Conservation (phyloP, 106 monocot species). For the Triglochin maritima region DNA sequence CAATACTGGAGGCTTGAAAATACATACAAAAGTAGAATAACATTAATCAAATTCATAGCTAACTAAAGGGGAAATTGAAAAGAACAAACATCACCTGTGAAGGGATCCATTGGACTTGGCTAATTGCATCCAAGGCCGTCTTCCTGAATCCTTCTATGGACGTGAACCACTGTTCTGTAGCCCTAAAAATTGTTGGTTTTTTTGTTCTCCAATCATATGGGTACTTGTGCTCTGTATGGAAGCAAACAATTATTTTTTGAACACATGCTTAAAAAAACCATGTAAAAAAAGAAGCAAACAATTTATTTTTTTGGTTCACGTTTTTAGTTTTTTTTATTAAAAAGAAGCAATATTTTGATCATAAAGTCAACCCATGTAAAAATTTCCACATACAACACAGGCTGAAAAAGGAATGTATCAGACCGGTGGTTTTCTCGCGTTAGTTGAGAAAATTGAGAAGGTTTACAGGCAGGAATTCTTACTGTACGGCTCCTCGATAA, state of each 20-base stretch:
- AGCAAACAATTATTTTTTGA: neutral
- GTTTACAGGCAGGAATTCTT: constrained; percentile 21
- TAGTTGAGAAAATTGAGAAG: neutral
- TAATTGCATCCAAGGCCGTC: constrained; percentile 80
- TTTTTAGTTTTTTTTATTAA: neutral
- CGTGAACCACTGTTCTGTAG: constrained; percentile 98
- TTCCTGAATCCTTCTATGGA: constrained; percentile 91
- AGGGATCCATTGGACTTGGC: constrained; percentile 79
- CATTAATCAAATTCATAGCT: neutral
- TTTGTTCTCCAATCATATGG: constrained; percentile 99
- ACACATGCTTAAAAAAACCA: neutral
- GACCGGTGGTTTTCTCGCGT: too few species aligned
- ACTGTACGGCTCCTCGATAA: constrained; percentile 91
- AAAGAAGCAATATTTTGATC: neutral
- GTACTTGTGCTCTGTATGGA: constrained; percentile 74
- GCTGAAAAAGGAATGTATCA: too few species aligned
- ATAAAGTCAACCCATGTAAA: neutral
- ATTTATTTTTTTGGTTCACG: neutral
- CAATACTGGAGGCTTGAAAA: too few species aligned
- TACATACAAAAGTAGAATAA: neutral
- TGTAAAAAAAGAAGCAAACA: neutral
- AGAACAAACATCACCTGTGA: constrained; percentile 41
- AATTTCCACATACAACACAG: too few species aligned
- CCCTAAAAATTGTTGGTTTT: constrained; percentile 97
- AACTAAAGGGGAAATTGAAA: neutral